Conservation (phyloP, 2,329 filamentous ascomycete genomes). For the Fusarium sp. region DNA sequence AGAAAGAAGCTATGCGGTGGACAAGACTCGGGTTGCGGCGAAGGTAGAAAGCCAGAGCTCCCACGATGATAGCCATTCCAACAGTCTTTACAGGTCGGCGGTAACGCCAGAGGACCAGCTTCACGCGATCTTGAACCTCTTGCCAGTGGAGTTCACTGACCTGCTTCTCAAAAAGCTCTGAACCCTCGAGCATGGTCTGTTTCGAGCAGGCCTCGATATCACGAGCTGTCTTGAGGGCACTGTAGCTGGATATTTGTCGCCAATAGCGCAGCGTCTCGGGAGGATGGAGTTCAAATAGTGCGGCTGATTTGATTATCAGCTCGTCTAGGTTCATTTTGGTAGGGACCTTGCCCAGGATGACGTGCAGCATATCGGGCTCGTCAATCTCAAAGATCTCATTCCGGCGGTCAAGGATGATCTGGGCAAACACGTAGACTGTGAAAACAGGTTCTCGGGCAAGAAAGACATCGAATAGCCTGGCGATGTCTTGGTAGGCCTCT, state of each 20-base stretch:
- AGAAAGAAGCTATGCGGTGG: slow-evolving; percentile 48
- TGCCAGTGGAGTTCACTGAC: slow-evolving; percentile 78
- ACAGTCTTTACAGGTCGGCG: slow-evolving; percentile 74
- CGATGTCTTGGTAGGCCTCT: slow-evolving; percentile 88
- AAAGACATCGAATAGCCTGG: slow-evolving; percentile 92
- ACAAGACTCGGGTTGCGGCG: slow-evolving; percentile 62
- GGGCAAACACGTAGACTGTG: slow-evolving; percentile 91
- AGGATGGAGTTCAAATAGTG: slow-evolving; percentile 76
- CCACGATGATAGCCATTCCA: slow-evolving; percentile 77
- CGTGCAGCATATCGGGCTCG: slow-evolving; percentile 94
- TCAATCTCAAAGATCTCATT: slow-evolving; percentile 92
- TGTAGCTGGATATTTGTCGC: slow-evolving; percentile 79
- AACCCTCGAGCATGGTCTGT: slow-evolving; percentile 77
- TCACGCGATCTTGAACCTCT: slow-evolving; percentile 62
- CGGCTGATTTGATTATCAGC: slow-evolving; percentile 77
- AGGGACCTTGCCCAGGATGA: slow-evolving; percentile 88
- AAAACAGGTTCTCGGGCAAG: slow-evolving; percentile 90
- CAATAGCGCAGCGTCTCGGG: slow-evolving; percentile 82
- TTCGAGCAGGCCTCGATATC: slow-evolving; percentile 63
- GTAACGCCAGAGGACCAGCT: slow-evolving; percentile 71
- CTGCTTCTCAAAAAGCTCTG: slow-evolving; percentile 78
- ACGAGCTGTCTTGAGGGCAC: slow-evolving; percentile 87
- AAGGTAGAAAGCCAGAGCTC: slow-evolving; percentile 77
- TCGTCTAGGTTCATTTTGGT: slow-evolving; percentile 84
- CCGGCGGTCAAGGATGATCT: slow-evolving; percentile 85